Conservation (phyloP, 1,139 yeast species). For the Kluyveromyces marxianus region DNA sequence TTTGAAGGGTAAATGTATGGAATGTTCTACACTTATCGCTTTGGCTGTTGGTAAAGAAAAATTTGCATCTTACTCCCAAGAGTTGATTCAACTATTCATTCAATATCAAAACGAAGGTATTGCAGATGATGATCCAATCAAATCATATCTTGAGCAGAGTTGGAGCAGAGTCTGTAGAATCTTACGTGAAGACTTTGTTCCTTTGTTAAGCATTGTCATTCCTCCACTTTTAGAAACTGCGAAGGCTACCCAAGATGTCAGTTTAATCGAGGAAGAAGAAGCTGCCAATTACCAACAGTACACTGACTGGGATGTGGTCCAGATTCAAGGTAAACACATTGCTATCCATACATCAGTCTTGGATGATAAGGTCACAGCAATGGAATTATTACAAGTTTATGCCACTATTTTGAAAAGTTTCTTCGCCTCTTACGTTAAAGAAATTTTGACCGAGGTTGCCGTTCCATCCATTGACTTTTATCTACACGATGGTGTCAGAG, state of each 20-base stretch:
- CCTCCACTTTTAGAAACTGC: conserved; percentile 85
- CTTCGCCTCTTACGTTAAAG: conserved; percentile 77
- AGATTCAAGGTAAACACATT: conserved; percentile 82
- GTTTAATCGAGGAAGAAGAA: conserved; percentile 77
- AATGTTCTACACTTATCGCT: conserved; percentile 90
- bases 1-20: conserved; percentile 88
- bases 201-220: conserved; percentile 80
- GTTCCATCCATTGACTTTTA: conserved; percentile 86
- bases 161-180: conserved; percentile 93
- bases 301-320: conserved; percentile 94
- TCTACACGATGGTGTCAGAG: conserved; percentile 90
- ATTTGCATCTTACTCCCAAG: conserved; percentile 68
- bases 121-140: conserved; percentile 74
- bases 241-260: conserved; percentile 81
- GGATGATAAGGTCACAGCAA: conserved; percentile 89
- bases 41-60: conserved; percentile 94
- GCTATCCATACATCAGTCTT: conserved; percentile 90
- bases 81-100: conserved; percentile 66
- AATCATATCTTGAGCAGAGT: conserved; percentile 82
- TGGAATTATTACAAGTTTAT: conserved; percentile 81
- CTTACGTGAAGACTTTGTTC: conserved; percentile 77
- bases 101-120: conserved; percentile 55
- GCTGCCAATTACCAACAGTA: conserved; percentile 78
- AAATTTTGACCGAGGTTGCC: conserved; percentile 70
- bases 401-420: conserved; percentile 78